Evolutionary conservation across 2,329 filamentous ascomycete species (phyloP).

Genomic region (Aspergillus neoniger): DNA sequence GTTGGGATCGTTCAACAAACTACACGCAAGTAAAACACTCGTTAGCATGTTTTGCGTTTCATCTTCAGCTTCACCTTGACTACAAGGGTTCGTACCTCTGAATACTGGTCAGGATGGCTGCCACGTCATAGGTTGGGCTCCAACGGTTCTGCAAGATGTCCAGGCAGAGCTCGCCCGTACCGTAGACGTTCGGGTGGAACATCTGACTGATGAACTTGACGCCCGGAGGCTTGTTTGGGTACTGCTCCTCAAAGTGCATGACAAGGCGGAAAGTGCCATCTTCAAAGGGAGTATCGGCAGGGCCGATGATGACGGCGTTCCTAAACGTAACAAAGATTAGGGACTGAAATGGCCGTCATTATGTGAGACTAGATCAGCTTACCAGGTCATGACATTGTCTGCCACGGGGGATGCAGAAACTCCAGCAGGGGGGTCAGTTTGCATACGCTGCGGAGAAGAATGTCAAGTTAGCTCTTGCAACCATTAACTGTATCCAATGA

Average conservation of each 20-base stretch:
- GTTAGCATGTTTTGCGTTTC: slow-evolving; percentile 5
- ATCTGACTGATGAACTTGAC: slow-evolving; percentile 99
- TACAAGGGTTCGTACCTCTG: slow-evolving; percentile 69
- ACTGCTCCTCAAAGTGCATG: slow-evolving; percentile 99
- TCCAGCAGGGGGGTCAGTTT: slow-evolving; percentile 94
- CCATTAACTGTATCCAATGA: not conserved
- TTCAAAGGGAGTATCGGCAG: slow-evolving; percentile 95
- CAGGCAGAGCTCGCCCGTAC: slow-evolving; percentile 90
- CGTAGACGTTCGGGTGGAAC: slow-evolving; percentile 99
- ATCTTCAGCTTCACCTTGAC: not conserved
- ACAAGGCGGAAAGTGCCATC: slow-evolving; percentile 96
- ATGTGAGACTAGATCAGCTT: slow-evolving; percentile 10
- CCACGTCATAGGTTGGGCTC: slow-evolving; percentile 98
- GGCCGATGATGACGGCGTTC: slow-evolving; percentile 98
- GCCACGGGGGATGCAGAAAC: slow-evolving; percentile 95
- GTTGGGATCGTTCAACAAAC: slow-evolving; percentile 95
- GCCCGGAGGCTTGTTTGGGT: slow-evolving; percentile 95
- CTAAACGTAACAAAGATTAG: slow-evolving; percentile 49
- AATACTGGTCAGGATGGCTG: slow-evolving; percentile 93
- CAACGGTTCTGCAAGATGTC: slow-evolving; percentile 97
- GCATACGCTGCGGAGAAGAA: slow-evolving; percentile 74
- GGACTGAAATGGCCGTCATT: not conserved
- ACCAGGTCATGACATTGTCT: slow-evolving; percentile 47
- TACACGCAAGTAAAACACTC: slow-evolving; percentile 40
- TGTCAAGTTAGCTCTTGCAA: slow-evolving; percentile 15